A percentile compares a stretch with the other conserved stretches of the same genome.
phyloP scores from a whole-genome alignment of 176 grass and related monocot genomes.

The Bothriochloa decipiens region DNA sequence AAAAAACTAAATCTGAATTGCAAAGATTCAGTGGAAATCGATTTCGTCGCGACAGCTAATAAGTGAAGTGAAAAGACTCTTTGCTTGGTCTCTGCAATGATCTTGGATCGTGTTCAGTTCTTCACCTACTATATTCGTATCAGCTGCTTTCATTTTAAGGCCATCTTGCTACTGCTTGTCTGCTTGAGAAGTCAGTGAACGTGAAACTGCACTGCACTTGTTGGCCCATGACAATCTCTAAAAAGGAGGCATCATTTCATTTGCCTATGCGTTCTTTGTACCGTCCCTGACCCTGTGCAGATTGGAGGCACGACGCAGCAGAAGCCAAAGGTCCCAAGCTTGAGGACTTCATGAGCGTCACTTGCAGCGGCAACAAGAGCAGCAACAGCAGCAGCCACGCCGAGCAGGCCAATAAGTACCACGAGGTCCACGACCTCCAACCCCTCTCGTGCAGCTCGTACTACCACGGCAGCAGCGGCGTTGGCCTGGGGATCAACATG shows the following conservation, averaged over 20 bases:
- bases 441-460: slow-evolving; percentile 35
- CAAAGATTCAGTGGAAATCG: neutral
- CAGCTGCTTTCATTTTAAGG: too few species aligned
- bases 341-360: slow-evolving; percentile 73
- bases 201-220: neutral
- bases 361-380: slow-evolving; percentile 41
- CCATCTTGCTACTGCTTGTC: too few species aligned
- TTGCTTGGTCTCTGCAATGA: neutral
- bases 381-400: slow-evolving; percentile 32
- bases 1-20: neutral
- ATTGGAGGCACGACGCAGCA: slow-evolving; percentile 61
- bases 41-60: neutral
- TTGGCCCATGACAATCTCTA: neutral
- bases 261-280: neutral
- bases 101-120: neutral
- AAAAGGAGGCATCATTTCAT: slow-evolving; percentile 1
- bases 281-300: slow-evolving; percentile 43
- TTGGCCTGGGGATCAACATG: slow-evolving; percentile 67
- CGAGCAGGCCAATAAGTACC: slow-evolving; percentile 39
- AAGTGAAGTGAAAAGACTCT: neutral
- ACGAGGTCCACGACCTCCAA: slow-evolving; percentile 36
- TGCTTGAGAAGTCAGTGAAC: too few species aligned
- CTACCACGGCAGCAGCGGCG: slow-evolving; percentile 45
- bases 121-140: neutral
- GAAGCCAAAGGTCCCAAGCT: slow-evolving; percentile 71